Evolutionary conservation across 2,329 filamentous ascomycete species (phyloP), one percentile per base, ranked within the genome.

Genomic region (Fusarium agapanthi): DNA sequence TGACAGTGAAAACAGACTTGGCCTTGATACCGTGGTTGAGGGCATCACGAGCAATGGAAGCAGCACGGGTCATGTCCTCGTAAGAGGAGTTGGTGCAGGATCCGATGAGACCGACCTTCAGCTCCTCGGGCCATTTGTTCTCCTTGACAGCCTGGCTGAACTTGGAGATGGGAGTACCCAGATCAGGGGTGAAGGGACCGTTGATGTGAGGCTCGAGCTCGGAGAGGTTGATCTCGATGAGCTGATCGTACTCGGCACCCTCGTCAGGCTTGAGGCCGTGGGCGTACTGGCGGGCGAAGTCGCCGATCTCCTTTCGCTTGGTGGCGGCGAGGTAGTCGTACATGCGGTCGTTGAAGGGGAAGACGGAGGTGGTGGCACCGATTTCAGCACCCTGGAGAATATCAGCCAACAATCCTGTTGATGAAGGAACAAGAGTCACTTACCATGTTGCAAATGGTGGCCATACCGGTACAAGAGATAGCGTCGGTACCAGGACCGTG

Each of bases 81-180:
- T 98, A 99, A 5, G 96, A 98, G 82, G 94, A 97, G 88, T 99
- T 99, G 56, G 96, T 99, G 87, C 96, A 99, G 85, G 95, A 97
- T 68, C 96, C 96, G 80, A 99, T 99, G 61, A 99, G 88, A 57
- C 95, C 95, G 32, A 96, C 95, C 18, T 95, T 96, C 69, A 99
- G 92, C 71, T 92, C 94, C 80, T 93, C 89, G 5, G 96, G 96
- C 96, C 96, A 99, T 56, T 92, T 86, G 82, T 98, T 94, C 76
- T 92, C 88, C 82, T 92, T 88, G 28, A 98, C 94, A 5, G 92
- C 91, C 65, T 93, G 88, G 80, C 95, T 94, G 86, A 99, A 99
- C 79, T 92, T 88, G 54, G 95, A 98, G 61, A 99, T 85, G 9
- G 96, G 95, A 0, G 95, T 98, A 7, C 95, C 96, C 73, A 99